These are phyloP conservation scores for Agaricus blazei DNA, from an alignment of 768 basidiomycete species.

Conservation along the genomic window DNA sequence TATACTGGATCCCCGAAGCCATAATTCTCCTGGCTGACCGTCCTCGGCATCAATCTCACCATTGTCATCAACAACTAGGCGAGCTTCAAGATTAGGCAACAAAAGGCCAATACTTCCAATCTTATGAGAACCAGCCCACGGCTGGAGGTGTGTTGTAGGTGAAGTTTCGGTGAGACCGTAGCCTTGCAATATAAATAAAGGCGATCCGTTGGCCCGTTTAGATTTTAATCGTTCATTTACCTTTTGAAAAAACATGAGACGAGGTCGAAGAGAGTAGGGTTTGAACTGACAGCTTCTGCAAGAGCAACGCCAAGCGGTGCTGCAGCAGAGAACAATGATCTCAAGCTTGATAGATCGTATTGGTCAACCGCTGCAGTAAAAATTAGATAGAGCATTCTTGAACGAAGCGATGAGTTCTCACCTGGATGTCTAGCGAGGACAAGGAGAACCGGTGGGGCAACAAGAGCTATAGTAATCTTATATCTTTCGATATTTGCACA, in stretches of 20 bases:
- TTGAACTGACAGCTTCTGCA: constrained; percentile 38
- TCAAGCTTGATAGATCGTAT: constrained; percentile 61
- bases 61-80: constrained; percentile 59
- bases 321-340: constrained; percentile 64
- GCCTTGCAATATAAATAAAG: constrained; percentile 47
- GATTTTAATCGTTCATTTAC: constrained; percentile 31
- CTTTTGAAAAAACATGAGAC: constrained; percentile 12
- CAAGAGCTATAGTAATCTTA: constrained; percentile 47
- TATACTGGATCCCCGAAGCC: constrained; percentile 71
- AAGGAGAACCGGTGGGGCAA: constrained; percentile 85
- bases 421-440: constrained; percentile 66
- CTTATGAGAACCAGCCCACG: constrained; percentile 40
- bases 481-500: constrained; percentile 63
- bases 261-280: constrained; percentile 12
- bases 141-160: constrained; percentile 59
- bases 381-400: too few species aligned
- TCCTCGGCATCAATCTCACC: constrained; percentile 40
- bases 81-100: constrained; percentile 71
- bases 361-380: constrained; percentile 46
- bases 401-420: constrained; percentile 21
- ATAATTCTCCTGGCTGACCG: constrained; percentile 73
- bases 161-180: constrained; percentile 85
- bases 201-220: constrained; percentile 34
- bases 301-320: constrained; percentile 73
- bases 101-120: constrained; percentile 65